Conservation (phyloP, 2,329 filamentous ascomycete genomes). For the Fonsecaea nubica region DNA sequence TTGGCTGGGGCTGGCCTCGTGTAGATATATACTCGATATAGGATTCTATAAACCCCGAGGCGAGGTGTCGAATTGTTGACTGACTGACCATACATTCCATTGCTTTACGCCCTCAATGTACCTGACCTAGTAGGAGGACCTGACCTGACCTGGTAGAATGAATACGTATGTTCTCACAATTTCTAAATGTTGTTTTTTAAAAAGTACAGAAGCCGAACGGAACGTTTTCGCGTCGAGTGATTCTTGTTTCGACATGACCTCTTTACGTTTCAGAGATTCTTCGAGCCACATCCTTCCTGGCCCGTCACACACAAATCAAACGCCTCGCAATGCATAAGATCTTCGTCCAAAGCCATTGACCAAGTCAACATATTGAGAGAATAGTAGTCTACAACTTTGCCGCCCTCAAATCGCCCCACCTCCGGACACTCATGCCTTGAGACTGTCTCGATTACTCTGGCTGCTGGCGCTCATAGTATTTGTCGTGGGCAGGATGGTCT, state of each 20-base stretch:
- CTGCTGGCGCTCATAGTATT: constrained; percentile 87
- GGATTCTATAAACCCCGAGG: no score
- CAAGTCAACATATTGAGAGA: constrained; percentile 3
- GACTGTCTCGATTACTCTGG: constrained; percentile 84
- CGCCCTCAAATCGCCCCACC: not conserved
- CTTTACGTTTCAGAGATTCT: not conserved
- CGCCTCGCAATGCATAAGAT: constrained; percentile 23
- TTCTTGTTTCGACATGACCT: constrained; percentile 8
- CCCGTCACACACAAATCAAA: constrained; percentile 2
- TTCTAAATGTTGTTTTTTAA: not conserved
- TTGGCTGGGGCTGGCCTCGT: no score
- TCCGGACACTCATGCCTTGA: constrained; percentile 65
- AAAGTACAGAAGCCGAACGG: constrained; percentile 6
- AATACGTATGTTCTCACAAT: not conserved
- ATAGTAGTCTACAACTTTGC: constrained; percentile 1
- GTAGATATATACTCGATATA: no score
- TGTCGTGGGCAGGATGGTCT: constrained; percentile 71
- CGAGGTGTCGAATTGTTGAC: no score
- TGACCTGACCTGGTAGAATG: not conserved
- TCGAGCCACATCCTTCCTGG: not conserved
- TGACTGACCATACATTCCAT: no score
- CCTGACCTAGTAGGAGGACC: no score
- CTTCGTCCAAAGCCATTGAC: constrained; percentile 9
- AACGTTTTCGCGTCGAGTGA: constrained; percentile 4
- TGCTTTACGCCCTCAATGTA: no score